Percentiles rank a stretch among this genome's conserved stretches.
Conservation (phyloP, 176 grass and related monocot genomes). For the Melocanna baccifera region DNA sequence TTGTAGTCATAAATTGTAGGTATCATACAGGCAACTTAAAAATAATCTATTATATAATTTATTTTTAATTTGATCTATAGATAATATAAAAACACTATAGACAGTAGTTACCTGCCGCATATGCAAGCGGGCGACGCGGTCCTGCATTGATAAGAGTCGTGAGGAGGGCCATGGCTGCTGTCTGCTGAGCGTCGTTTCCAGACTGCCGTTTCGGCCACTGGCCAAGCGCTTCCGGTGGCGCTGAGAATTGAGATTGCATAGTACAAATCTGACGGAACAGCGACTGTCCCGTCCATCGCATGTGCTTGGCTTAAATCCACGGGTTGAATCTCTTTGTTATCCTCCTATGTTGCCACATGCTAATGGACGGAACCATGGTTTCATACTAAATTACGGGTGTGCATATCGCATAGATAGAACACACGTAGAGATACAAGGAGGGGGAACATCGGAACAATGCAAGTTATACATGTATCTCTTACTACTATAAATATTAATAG, state of each 20-base stretch:
- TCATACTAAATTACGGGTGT: not conserved
- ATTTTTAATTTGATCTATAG: no score
- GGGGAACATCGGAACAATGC: no score
- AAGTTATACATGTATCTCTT: no score
- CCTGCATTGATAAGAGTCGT: not conserved
- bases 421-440: no score
- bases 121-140: not conserved
- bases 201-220: not conserved
- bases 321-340: not conserved
- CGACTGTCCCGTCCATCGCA: not conserved
- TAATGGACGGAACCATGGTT: not conserved
- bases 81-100: no score
- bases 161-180: not conserved
- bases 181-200: not conserved
- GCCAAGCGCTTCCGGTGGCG: not conserved
- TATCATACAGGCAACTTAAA: no score
- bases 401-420: no score
- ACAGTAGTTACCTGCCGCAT: no score
- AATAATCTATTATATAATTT: no score
- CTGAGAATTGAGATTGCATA: not conserved
- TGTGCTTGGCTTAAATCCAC: not conserved
- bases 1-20: no score
- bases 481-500: no score
- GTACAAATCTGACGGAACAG: not conserved
- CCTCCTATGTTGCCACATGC: not conserved